Base-by-base conservation (phyloP, 2,329 filamentous ascomycete species). In the Fusarium longipes region DNA sequence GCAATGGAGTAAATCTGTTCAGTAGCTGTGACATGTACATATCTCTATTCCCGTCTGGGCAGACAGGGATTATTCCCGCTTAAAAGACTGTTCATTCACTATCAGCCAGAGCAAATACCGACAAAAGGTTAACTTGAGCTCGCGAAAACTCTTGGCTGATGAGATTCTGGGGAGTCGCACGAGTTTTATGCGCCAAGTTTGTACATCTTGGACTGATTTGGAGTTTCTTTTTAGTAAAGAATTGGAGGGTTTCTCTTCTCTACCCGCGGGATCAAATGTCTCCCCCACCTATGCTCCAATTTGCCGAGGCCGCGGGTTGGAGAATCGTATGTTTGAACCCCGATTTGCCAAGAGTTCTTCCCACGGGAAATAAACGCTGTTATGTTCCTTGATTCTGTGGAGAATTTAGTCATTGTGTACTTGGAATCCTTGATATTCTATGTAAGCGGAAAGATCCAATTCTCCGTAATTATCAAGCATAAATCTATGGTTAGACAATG, bases 251-350 rank as follows among this genome's bases (percentile, higher is more conserved):
- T 25, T 30, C 5, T 8, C 2, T 15, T 2, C 2, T 42, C n/a
- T 61, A 61, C 56, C 57, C 57, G 57, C 57, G 57, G 57, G 57
- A 61, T 30, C 3, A 11, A 1, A 9, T 10, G 2, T 2, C 24
- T n/a, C 12, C 29, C n/a, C 12, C 9, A n/a, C 12, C 15, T 17
- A 6, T 39, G 30, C 43, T 10, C 27, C 20, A 14, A 17, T 11
- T n/a, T 57, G 33, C 45, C 32, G 25, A 49, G 45, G 10, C 32
- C 32, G 11, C 17, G 22, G 29, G 15, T 11, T 24, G 15, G 17
- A 9, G 20, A 18, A 6, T 24, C 2, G 11, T 24, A 4, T 22
- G n/a, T 30, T 12, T 43, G 11, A 29, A 18, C n/a, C 25, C 25
- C 25, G 40, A 43, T 43, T 43, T 25, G 40, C 25, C 24, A 29